Conservation (phyloP, 2,329 filamentous ascomycete species). For the Colletotrichum sp. region DNA sequence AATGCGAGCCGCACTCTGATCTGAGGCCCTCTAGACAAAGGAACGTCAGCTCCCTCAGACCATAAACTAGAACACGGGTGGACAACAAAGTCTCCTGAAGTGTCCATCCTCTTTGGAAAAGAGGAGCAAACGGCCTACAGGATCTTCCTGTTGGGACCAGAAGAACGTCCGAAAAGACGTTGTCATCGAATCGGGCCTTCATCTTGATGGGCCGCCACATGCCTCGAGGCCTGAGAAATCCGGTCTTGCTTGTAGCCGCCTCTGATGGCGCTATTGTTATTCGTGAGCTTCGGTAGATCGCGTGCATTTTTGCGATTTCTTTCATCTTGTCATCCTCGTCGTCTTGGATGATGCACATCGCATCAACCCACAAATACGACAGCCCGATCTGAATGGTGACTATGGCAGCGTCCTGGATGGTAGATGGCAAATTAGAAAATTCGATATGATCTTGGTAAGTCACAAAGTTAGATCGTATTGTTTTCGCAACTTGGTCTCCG, state of each 20-base stretch:
- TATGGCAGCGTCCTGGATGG: background rate
- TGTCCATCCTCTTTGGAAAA: background rate
- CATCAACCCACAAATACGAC: constrained; percentile 18
- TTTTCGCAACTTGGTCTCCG: background rate
- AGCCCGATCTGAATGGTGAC: background rate
- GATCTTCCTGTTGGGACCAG: no score
- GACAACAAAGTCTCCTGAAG: background rate
- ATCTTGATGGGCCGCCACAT: background rate
- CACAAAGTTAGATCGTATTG: background rate
- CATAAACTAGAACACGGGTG: background rate
- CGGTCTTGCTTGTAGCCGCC: background rate
- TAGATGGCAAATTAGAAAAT: background rate
- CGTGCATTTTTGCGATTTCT: background rate
- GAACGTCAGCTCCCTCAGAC: background rate
- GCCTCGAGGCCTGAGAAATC: background rate
- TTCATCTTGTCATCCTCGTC: background rate
- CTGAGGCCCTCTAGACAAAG: background rate
- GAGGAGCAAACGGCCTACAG: no score
- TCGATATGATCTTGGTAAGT: background rate
- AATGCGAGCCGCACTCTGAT: background rate
- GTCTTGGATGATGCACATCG: constrained; percentile 19
- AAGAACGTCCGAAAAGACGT: background rate
- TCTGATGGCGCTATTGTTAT: background rate
- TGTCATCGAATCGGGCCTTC: background rate
- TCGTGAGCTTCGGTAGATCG: background rate